These are phyloP conservation scores for Sistotremastrum niveocremeum DNA, from an alignment of 768 basidiomycete genomes.

Conservation along the genomic window DNA sequence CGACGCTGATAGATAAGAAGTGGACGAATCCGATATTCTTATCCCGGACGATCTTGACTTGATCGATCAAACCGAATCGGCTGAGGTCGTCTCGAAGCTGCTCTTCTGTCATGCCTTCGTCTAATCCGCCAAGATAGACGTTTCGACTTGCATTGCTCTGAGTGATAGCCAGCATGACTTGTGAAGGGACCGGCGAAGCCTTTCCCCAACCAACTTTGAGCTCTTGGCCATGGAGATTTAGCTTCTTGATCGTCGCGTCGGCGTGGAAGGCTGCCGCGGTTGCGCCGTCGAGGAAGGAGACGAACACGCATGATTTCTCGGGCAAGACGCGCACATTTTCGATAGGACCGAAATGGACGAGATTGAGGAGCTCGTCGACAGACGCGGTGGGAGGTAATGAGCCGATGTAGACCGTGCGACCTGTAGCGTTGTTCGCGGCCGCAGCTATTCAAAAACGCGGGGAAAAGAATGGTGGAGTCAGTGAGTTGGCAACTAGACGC, in stretches of 20 bases:
- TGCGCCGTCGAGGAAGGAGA: conserved; percentile 88
- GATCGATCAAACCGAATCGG: conserved; percentile 91
- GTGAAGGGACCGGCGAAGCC: conserved; percentile 73
- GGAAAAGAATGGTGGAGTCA: not conserved
- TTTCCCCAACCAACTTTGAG: conserved; percentile 99
- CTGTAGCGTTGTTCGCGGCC: conserved; percentile 42
- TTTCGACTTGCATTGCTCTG: conserved; percentile 91
- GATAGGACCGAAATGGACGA: conserved; percentile 95
- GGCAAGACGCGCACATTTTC: conserved; percentile 90
- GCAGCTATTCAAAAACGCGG: conserved; percentile 19
- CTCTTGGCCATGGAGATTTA: conserved; percentile 87
- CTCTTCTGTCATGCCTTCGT: conserved; percentile 84
- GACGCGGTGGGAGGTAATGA: conserved; percentile 91
- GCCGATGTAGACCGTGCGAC: conserved; percentile 93
- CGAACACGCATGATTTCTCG: conserved; percentile 95
- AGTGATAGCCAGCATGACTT: conserved; percentile 76
- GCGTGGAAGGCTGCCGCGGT: conserved; percentile 96
- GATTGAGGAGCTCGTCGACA: conserved; percentile 93
- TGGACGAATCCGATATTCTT: conserved; percentile 99
- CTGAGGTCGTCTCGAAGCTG: conserved; percentile 82
- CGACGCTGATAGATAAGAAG: conserved; percentile 88
- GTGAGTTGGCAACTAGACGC: not conserved
- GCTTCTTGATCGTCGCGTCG: conserved; percentile 89
- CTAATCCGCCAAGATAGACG: conserved; percentile 90
- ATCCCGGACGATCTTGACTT: conserved; percentile 98